Conservation (phyloP, 176 grass and related monocot species). For the Aechmea fasciata region DNA sequence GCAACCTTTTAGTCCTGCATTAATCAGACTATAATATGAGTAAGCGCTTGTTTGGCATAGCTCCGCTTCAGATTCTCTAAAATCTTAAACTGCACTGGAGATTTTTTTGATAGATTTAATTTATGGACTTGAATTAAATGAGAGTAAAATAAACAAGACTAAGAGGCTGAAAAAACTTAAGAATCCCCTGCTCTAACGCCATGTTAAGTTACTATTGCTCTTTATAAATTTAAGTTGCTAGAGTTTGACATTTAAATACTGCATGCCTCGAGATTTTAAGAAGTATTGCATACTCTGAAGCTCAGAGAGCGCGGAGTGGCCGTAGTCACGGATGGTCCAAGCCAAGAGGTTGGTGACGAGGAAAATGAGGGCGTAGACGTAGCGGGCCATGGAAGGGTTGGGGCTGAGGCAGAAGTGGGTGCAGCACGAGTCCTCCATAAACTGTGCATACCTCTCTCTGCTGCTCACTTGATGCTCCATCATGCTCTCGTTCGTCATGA, state of each 20-base stretch:
- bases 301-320: constrained; percentile 49
- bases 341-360: constrained; percentile 73
- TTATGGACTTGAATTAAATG: too few relatives aligned
- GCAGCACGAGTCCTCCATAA: constrained; percentile 62
- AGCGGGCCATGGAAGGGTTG: constrained; percentile 73
- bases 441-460: constrained; percentile 25
- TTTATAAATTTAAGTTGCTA: too few relatives aligned
- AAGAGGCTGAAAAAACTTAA: too few relatives aligned
- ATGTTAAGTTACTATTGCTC: too few relatives aligned
- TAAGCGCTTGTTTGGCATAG: too few relatives aligned
- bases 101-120: too few relatives aligned
- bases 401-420: constrained; percentile 34
- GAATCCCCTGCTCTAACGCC: too few relatives aligned
- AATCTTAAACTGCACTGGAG: too few relatives aligned
- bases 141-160: too few relatives aligned
- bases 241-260: background rate
- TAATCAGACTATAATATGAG: background rate
- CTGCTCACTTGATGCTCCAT: constrained; percentile 24
- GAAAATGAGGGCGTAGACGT: constrained; percentile 83
- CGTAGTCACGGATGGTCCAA: constrained; percentile 89
- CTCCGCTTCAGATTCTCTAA: too few relatives aligned
- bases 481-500: constrained; percentile 20
- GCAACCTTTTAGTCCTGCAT: constrained; percentile 50
- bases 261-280: background rate
- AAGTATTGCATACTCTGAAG: constrained; percentile 30